Evolutionary conservation across 2,329 filamentous ascomycete genomes (phyloP).

Genomic region (Thelonectria rubi): DNA sequence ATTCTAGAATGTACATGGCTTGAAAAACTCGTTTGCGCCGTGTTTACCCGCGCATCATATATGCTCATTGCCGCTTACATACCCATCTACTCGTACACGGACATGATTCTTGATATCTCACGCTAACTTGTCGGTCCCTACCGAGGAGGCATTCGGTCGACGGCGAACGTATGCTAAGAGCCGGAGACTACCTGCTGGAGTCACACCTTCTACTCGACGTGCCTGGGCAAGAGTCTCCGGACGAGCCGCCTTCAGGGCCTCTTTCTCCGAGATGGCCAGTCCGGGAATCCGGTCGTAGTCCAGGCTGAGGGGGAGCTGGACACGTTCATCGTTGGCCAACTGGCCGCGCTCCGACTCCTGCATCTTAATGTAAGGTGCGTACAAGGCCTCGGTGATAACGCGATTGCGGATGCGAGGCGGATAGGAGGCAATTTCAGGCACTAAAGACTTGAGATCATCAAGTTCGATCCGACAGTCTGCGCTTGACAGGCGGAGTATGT

Average conservation of each 20-base stretch:
- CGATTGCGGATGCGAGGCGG: slow-evolving; percentile 69
- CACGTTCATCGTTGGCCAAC: slow-evolving; percentile 79
- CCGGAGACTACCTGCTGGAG: slow-evolving; percentile 66
- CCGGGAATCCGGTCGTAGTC: slow-evolving; percentile 80
- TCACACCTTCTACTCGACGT: slow-evolving; percentile 82
- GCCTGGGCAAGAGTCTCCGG: slow-evolving; percentile 93
- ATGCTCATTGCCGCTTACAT: neutral
- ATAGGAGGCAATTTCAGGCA: slow-evolving; percentile 67
- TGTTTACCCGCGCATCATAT: slow-evolving; percentile 5
- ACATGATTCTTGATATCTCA: neutral
- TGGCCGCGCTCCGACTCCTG: slow-evolving; percentile 73
- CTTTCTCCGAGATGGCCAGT: slow-evolving; percentile 81
- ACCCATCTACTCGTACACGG: slow-evolving; percentile 13
- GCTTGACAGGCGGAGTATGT: slow-evolving; percentile 76
- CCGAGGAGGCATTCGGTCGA: slow-evolving; percentile 14
- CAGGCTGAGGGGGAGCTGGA: slow-evolving; percentile 76
- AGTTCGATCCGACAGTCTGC: slow-evolving; percentile 57
- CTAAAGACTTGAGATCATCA: slow-evolving; percentile 61
- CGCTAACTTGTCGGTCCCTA: neutral
- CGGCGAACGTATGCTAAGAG: slow-evolving; percentile 70
- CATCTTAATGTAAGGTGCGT: slow-evolving; percentile 84
- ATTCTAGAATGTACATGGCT: slow-evolving; percentile 11
- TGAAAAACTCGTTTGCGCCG: neutral
- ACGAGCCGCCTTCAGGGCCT: slow-evolving; percentile 71
- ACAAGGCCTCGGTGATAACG: slow-evolving; percentile 82